Evolutionary conservation across 2,329 filamentous ascomycete species (phyloP).

Genomic region (Aspergillus novoparasiticus): DNA sequence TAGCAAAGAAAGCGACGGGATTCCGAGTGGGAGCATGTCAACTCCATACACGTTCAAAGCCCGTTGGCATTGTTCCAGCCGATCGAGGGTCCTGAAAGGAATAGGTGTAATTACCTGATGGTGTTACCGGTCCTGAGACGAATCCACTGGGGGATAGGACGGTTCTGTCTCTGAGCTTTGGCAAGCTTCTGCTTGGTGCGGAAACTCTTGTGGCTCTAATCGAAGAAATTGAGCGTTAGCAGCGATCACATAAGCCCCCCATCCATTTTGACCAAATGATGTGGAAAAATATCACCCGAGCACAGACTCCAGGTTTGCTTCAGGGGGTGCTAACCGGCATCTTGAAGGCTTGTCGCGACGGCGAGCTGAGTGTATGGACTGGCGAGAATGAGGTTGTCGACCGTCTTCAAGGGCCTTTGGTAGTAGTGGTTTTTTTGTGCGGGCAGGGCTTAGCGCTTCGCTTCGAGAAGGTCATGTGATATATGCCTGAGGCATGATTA

Average conservation of each 20-base stretch:
- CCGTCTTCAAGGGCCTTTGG: constrained; percentile 29
- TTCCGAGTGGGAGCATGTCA: background rate
- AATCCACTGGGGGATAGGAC: constrained; percentile 99
- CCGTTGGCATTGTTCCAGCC: background rate
- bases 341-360: constrained; percentile 51
- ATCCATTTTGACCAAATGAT: background rate
- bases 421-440: constrained; percentile 42
- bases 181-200: constrained; percentile 99
- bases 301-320: background rate
- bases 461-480: constrained; percentile 42
- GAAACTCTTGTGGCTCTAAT: constrained; percentile 98
- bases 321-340: constrained; percentile 54
- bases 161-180: constrained; percentile 99
- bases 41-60: background rate
- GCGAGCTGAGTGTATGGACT: constrained; percentile 42
- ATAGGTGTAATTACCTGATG: constrained; percentile 77
- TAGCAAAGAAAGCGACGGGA: background rate
- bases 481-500: constrained; percentile 21
- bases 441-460: constrained; percentile 44
- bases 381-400: constrained; percentile 38
- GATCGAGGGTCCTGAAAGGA: constrained; percentile 13
- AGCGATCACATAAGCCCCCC: background rate
- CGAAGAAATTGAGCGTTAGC: constrained; percentile 14
- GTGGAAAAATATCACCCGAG: background rate
- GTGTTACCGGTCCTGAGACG: constrained; percentile 97